Conservation (phyloP, 2,329 filamentous ascomycete genomes). For the Trichophyton benhamiae region DNA sequence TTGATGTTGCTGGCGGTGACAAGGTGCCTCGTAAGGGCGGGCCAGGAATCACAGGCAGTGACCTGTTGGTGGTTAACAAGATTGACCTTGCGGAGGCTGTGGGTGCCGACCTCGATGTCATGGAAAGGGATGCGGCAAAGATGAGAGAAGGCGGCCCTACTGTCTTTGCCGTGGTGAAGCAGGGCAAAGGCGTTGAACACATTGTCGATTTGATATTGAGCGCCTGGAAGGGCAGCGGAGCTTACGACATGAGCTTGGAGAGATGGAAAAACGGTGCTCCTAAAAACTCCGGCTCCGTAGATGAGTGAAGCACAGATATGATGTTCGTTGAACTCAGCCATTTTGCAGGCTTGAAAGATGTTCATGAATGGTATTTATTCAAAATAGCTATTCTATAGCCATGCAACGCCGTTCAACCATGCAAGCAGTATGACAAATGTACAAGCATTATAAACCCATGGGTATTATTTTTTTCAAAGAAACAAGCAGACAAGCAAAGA, state of each 20-base stretch:
- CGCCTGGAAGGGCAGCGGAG: slow-evolving; percentile 85
- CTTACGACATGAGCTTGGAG: slow-evolving; percentile 38
- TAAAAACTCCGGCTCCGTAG: slow-evolving; percentile 26
- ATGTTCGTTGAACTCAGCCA: not conserved
- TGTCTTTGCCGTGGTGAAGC: slow-evolving; percentile 96
- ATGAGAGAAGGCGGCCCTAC: slow-evolving; percentile 94
- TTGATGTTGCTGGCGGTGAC: slow-evolving; percentile 90
- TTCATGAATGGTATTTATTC: not conserved
- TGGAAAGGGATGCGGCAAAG: slow-evolving; percentile 88
- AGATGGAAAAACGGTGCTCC: slow-evolving; percentile 33
- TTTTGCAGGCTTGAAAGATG: not conserved
- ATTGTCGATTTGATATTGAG: slow-evolving; percentile 81
- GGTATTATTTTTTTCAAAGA: slow-evolving; percentile 7
- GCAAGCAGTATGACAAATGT: not conserved
- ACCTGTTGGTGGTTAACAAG: slow-evolving; percentile 91
- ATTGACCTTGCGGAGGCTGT: slow-evolving; percentile 84
- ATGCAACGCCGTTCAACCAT: not conserved
- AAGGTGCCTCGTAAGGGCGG: slow-evolving; percentile 95
- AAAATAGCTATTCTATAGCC: not conserved
- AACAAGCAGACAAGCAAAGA: not conserved
- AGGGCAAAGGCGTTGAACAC: slow-evolving; percentile 68
- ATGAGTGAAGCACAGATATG: not conserved
- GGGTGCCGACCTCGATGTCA: slow-evolving; percentile 78
- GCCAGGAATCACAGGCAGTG: slow-evolving; percentile 91
- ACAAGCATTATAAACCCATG: slow-evolving; percentile 4